Base-by-base conservation (phyloP, 768 basidiomycete species). In the Leccinum incarnatum region DNA sequence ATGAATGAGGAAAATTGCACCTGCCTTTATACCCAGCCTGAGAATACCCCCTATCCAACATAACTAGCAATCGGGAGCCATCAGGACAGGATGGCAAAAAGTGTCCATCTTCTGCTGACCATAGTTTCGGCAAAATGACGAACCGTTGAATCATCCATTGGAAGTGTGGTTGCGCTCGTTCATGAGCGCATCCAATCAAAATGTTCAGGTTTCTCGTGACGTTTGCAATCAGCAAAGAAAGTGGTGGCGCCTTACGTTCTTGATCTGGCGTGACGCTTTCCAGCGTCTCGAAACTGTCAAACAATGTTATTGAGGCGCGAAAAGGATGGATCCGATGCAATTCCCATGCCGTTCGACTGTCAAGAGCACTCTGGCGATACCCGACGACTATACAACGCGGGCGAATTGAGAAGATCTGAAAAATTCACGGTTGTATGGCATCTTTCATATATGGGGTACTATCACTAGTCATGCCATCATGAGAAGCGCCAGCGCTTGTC, bases 1-100 rank as follows among this genome's bases (percentile, higher is more conserved):
- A 46, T 1, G 15, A 27, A 29, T 25, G 11, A 12, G 6, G 52
- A 17, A 51, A 19, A 37, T 36, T 3, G 1, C n/a, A n/a, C 47
- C 40, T 12, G 9, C 52, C 34, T 61, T 61, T 57, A 60, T 61
- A 57, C 47, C 52, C 40, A 34, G 4, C 5, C 29, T 4, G 12
- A 5, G 15, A 21, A 12, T 17, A n/a, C 27, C 46, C 1, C 36
- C 46, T 51, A 29, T 25, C 17, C 4, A 34, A 47, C 34, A 15
- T 4, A 53, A 30, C 36, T 29, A 40, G 47, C 3, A 36, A 49
- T 57, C 7, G 10, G 11, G 32, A 34, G 32, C 32, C 11, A 34
- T 8, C 27, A 27, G 27, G 7, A 6, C 27, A 27, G 27, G 27
- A 27, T 27, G 27, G 27, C 7, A 27, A 27, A 27, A 27, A 27